Evolutionary conservation across 2,329 filamentous ascomycete species (phyloP).

Genomic region (Phaeoacremonium minimum): DNA sequence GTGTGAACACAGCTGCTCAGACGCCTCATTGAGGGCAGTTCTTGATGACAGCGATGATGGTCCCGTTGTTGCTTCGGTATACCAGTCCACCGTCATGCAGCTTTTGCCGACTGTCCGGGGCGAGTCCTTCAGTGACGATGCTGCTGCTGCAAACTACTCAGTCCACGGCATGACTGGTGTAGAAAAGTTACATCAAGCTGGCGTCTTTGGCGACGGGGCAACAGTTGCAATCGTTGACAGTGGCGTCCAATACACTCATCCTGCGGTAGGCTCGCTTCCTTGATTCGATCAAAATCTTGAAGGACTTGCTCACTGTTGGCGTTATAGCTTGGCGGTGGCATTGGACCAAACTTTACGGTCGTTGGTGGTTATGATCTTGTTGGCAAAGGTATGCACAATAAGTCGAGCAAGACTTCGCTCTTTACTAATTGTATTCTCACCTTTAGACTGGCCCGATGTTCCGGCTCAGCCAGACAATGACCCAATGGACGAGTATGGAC

Average conservation of each 20-base stretch:
- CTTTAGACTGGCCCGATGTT: constrained; percentile 5
- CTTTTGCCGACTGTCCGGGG: constrained; percentile 1
- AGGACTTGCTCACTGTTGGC: neutral
- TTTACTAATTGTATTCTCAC: neutral
- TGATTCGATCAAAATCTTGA: neutral
- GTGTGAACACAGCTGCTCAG: constrained; percentile 2
- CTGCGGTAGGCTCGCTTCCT: constrained; percentile 8
- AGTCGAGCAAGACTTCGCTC: neutral
- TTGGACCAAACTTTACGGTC: constrained; percentile 7
- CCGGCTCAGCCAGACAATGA: constrained; percentile 25
- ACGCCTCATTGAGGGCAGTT: too few relatives aligned
- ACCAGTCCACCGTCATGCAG: constrained; percentile 4
- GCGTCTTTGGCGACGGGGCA: constrained; percentile 11
- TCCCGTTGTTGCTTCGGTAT: constrained; percentile 1
- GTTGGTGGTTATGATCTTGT: constrained; percentile 9
- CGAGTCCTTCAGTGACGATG: constrained; percentile 2
- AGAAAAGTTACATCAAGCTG: constrained; percentile 11
- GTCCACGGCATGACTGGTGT: constrained; percentile 15
- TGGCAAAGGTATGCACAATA: too few relatives aligned
- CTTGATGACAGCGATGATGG: constrained; percentile 5
- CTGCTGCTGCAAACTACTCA: constrained; percentile 12
- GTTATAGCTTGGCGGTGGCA: constrained; percentile 6
- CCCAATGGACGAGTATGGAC: constrained; percentile 26
- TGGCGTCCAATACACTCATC: constrained; percentile 13
- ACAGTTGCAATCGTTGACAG: constrained; percentile 14